A percentile compares a stretch with the other conserved stretches of the same genome.
phyloP scores from a whole-genome alignment of 2,329 filamentous ascomycete genomes.

The Penicillium oxalicum region DNA sequence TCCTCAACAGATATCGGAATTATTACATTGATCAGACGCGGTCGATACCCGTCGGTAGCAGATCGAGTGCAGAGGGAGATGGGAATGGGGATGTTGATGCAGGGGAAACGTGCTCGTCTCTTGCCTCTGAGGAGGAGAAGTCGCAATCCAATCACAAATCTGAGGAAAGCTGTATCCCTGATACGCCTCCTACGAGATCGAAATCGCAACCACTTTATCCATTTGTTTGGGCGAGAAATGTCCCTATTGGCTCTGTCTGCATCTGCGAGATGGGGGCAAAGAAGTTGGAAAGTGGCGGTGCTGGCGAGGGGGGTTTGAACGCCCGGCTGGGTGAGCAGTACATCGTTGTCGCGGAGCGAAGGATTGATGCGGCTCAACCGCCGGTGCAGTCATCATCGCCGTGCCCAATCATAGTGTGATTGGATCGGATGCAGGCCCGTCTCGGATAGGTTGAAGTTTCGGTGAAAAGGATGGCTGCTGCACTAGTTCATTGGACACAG shows the following conservation, averaged over 20 bases:
- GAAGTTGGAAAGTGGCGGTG: conserved; percentile 46
- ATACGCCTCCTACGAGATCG: neutral
- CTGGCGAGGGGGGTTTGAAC: conserved; percentile 30
- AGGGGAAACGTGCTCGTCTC: too few relatives aligned
- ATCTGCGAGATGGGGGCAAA: conserved; percentile 87
- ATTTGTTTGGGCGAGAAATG: conserved; percentile 63
- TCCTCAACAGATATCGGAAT: conserved; percentile 30
- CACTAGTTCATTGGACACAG: too few relatives aligned
- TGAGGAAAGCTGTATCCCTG: neutral
- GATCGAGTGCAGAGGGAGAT: neutral
- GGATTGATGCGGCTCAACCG: conserved; percentile 14
- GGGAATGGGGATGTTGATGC: too few relatives aligned
- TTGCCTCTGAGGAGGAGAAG: too few relatives aligned
- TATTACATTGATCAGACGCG: conserved; percentile 28
- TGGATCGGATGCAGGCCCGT: conserved; percentile 1
- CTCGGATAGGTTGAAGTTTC: neutral
- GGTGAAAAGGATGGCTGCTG: too few relatives aligned
- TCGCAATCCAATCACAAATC: too few relatives aligned
- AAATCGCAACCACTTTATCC: conserved; percentile 13
- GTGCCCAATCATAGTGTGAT: neutral
- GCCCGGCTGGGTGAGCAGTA: conserved; percentile 50
- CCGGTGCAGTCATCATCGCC: neutral
- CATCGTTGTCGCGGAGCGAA: conserved; percentile 41
- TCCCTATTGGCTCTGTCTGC: conserved; percentile 63
- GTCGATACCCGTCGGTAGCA: conserved; percentile 12